Conservation (phyloP, 2,329 filamentous ascomycete species). For the Byssothecium circinans region DNA sequence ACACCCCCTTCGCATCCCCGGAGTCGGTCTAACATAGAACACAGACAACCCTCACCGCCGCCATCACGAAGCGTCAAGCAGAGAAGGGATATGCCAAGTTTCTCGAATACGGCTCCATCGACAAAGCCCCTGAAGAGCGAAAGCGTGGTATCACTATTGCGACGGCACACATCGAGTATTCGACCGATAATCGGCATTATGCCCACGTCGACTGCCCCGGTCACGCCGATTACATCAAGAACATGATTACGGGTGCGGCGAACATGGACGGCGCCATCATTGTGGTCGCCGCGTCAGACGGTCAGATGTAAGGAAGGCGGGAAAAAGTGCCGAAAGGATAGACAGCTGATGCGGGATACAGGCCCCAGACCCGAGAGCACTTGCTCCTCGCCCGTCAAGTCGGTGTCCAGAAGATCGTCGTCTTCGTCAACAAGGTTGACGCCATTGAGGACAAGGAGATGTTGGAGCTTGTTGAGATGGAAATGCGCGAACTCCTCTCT, state of each 20-base stretch:
- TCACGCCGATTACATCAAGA: slow-evolving; percentile 99
- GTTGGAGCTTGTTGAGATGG: slow-evolving; percentile 99
- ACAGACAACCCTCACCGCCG: slow-evolving; percentile 95
- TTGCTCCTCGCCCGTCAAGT: slow-evolving; percentile 96
- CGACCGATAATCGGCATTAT: slow-evolving; percentile 92
- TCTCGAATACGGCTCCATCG: slow-evolving; percentile 96
- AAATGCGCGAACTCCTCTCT: slow-evolving; percentile 95
- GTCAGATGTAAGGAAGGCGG: slow-evolving; percentile 74
- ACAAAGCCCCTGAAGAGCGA: slow-evolving; percentile 98
- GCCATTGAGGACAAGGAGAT: slow-evolving; percentile 97
- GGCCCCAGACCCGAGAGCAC: slow-evolving; percentile 97
- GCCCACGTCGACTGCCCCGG: slow-evolving; percentile 99
- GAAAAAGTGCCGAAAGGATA: not conserved
- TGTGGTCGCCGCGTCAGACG: slow-evolving; percentile 95
- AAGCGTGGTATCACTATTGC: slow-evolving; percentile 99
- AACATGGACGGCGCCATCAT: slow-evolving; percentile 99
- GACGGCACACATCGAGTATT: slow-evolving; percentile 97
- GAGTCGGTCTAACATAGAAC: slow-evolving; percentile 16
- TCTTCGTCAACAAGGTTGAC: slow-evolving; percentile 99
- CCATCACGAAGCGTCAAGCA: slow-evolving; percentile 97
- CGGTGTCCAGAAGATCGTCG: slow-evolving; percentile 95
- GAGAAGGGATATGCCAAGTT: slow-evolving; percentile 93
- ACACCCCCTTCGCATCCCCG: slow-evolving; percentile 24
- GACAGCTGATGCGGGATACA: slow-evolving; percentile 28
- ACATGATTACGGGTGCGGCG: slow-evolving; percentile 99